These are phyloP conservation scores for Meyerozyma sp. DNA, from an alignment of 1,139 yeast species.

Conservation along the genomic window DNA sequence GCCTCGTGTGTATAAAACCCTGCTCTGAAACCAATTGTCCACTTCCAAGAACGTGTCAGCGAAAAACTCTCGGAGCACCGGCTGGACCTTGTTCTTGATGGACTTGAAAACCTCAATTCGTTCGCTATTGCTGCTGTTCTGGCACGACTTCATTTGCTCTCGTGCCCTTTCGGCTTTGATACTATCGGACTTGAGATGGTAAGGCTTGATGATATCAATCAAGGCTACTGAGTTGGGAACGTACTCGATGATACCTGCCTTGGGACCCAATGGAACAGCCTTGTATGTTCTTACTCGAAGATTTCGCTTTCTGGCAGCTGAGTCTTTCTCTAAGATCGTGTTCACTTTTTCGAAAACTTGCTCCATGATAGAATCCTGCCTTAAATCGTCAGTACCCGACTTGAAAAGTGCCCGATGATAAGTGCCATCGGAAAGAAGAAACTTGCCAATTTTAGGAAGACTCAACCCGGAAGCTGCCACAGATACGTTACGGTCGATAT, in stretches of 20 bases:
- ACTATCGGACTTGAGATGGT: slow-evolving; percentile 47
- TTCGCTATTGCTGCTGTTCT: slow-evolving; percentile 37
- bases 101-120: slow-evolving; percentile 47
- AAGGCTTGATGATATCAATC: slow-evolving; percentile 57
- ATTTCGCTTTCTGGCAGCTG: slow-evolving; percentile 50
- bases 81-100: slow-evolving; percentile 51
- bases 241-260: slow-evolving; percentile 85
- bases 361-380: slow-evolving; percentile 97
- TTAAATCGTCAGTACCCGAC: slow-evolving; percentile 82
- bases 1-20: slow-evolving; percentile 68
- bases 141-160: slow-evolving; percentile 55
- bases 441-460: slow-evolving; percentile 69
- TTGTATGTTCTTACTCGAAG: slow-evolving; percentile 76
- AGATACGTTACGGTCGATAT: slow-evolving; percentile 39
- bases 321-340: slow-evolving; percentile 52
- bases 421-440: slow-evolving; percentile 53
- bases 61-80: slow-evolving; percentile 69
- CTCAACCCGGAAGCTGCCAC: slow-evolving; percentile 82
- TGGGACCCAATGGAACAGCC: slow-evolving; percentile 86
- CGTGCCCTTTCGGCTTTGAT: slow-evolving; percentile 58
- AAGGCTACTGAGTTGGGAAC: slow-evolving; percentile 74
- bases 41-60: slow-evolving; percentile 62
- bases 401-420: slow-evolving; percentile 61
- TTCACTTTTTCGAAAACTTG: slow-evolving; percentile 91
- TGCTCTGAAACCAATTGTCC: slow-evolving; percentile 66